Evolutionary conservation across 176 grass and related monocot genomes (phyloP).

Genomic region (Cocos nucifera): DNA sequence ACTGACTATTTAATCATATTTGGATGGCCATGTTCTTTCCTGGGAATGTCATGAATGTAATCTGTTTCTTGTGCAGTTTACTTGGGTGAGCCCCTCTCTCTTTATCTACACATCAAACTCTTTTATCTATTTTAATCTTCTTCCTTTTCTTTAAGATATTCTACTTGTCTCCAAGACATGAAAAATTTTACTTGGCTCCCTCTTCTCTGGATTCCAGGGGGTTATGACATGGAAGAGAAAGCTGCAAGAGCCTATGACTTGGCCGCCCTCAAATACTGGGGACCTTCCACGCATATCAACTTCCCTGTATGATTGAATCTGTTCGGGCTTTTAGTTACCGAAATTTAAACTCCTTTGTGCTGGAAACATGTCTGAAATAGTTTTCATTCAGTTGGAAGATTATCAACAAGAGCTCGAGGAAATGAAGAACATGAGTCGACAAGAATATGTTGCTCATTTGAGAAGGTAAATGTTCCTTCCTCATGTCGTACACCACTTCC

Average conservation of each 20-base stretch:
- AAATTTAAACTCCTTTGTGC: too few species aligned
- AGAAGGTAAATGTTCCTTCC: constrained; percentile 35
- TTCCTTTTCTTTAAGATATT: not conserved
- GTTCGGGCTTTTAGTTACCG: not conserved
- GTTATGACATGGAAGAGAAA: constrained; percentile 94
- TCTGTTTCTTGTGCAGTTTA: constrained; percentile 56
- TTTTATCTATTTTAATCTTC: not conserved
- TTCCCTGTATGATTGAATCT: constrained; percentile 34
- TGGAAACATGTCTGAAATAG: too few species aligned
- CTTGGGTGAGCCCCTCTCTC: constrained; percentile 53
- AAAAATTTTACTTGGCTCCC: not conserved
- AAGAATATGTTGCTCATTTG: constrained; percentile 68
- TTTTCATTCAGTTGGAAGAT: constrained; percentile 43
- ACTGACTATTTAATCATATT: too few species aligned
- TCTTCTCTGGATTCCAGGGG: constrained; percentile 31
- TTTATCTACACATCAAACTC: not conserved
- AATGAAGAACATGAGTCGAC: constrained; percentile 69
- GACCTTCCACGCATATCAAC: constrained; percentile 46
- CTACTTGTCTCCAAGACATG: too few species aligned
- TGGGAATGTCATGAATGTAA: constrained; percentile 1
- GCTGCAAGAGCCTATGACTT: constrained; percentile 72
- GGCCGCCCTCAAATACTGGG: constrained; percentile 81
- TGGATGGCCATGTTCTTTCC: constrained; percentile 5
- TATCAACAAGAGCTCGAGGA: constrained; percentile 51
- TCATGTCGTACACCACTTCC: not conserved